phyloP scores from a whole-genome alignment of 177 flowering plant genomes.

The Vitis hybrid region DNA sequence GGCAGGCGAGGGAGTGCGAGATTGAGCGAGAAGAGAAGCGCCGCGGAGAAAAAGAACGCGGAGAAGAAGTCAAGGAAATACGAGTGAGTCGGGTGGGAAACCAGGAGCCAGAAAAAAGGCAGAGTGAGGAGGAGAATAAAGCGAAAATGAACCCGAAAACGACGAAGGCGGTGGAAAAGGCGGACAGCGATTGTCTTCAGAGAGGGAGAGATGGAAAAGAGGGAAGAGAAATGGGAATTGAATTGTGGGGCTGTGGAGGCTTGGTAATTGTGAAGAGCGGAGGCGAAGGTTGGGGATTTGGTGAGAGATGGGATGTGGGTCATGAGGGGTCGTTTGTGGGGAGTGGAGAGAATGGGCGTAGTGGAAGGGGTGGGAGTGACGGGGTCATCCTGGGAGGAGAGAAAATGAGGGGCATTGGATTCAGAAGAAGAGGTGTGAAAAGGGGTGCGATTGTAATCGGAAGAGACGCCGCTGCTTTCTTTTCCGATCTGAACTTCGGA shows the following conservation, averaged over 20 bases:
- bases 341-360: conserved; percentile 30
- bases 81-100: conserved; percentile 44
- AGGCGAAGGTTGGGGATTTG: conserved; percentile 53
- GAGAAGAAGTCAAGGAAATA: conserved; percentile 64
- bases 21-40: conserved; percentile 67
- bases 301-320: conserved; percentile 38
- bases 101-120: conserved; percentile 72
- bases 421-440: conserved; percentile 21
- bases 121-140: conserved; percentile 56
- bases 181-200: conserved; percentile 22
- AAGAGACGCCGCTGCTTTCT: conserved; percentile 90
- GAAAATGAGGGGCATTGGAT: not conserved
- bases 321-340: conserved; percentile 67
- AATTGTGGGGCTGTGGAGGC: conserved; percentile 7
- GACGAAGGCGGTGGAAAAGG: conserved; percentile 29
- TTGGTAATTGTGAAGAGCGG: conserved; percentile 29
- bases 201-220: conserved; percentile 21
- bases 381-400: conserved; percentile 18
- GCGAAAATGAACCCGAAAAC: conserved; percentile 47
- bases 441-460: conserved; percentile 71
- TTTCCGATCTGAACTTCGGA: conserved; percentile 84
- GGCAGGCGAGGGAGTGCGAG: conserved; percentile 81
- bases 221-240: conserved; percentile 1
- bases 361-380: conserved; percentile 19
- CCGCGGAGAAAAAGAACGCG: conserved; percentile 77